phyloP scores from a whole-genome alignment of 306 rosid genomes.

The Cicer yamashitae region DNA sequence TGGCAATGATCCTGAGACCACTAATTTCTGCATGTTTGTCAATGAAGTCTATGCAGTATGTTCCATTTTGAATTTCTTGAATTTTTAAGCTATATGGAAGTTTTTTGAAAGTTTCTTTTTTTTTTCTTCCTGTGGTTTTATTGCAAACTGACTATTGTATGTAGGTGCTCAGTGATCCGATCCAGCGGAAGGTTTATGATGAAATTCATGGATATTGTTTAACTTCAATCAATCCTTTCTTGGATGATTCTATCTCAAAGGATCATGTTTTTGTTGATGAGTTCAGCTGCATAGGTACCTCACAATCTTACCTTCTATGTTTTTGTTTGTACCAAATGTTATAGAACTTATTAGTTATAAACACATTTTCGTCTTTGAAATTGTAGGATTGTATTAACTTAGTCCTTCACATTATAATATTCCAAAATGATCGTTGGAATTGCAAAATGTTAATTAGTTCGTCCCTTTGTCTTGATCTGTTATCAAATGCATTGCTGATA shows the following conservation, averaged over 20 bases:
- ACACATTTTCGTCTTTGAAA: neutral
- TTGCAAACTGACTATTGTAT: conserved; percentile 42
- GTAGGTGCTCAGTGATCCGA: conserved; percentile 83
- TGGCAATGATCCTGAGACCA: conserved; percentile 69
- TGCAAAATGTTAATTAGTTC: neutral
- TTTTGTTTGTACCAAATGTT: neutral
- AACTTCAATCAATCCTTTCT: conserved; percentile 76
- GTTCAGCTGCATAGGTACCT: conserved; percentile 82
- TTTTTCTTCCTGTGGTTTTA: conserved; percentile 33
- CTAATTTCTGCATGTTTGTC: conserved; percentile 84
- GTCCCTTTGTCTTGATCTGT: neutral
- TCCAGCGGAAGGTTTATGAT: conserved; percentile 79
- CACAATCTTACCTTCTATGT: neutral
- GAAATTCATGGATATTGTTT: conserved; percentile 86
- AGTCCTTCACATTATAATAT: neutral
- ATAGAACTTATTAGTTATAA: neutral
- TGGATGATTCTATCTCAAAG: conserved; percentile 62
- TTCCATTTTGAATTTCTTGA: conserved; percentile 31
- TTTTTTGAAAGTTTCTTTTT: neutral
- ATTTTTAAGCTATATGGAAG: conserved; percentile 30
- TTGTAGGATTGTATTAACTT: neutral
- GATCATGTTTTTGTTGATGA: conserved; percentile 86
- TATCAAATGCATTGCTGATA: neutral
- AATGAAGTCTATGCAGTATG: conserved; percentile 78
- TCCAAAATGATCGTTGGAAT: neutral